These are phyloP conservation scores for Sutorius eximius DNA, from an alignment of 1,284 basidiomycete species.

Conservation along the genomic window DNA sequence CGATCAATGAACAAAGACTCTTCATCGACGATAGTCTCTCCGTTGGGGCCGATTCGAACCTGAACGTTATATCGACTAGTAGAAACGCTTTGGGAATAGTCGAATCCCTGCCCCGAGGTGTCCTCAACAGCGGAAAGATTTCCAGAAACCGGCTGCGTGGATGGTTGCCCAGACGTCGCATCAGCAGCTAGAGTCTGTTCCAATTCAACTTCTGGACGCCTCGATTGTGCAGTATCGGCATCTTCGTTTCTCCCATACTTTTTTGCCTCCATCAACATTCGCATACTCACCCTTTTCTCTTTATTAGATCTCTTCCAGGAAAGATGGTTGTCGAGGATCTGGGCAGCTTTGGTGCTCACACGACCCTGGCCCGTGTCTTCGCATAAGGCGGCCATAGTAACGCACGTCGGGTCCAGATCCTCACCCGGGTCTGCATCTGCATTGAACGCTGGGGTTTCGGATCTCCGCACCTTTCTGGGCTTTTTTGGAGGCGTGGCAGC, in stretches of 20 bases:
- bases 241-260: conserved; percentile 66
- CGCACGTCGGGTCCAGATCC: conserved; percentile 70
- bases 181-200: conserved; percentile 8
- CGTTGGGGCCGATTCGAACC: conserved; percentile 78
- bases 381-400: conserved; percentile 78
- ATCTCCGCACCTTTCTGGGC: conserved; percentile 35
- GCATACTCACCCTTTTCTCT: conserved; percentile 64
- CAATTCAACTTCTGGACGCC: conserved; percentile 17
- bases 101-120: conserved; percentile 57
- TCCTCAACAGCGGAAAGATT: conserved; percentile 28
- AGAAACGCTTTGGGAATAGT: conserved; percentile 61
- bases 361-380: conserved; percentile 72
- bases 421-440: conserved; percentile 64
- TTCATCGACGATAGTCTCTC: conserved; percentile 80
- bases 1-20: conserved; percentile 77
- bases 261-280: conserved; percentile 61
- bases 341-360: conserved; percentile 67
- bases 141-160: conserved; percentile 12
- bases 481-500: conserved; percentile 17
- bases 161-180: conserved; percentile 2
- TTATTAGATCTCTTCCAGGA: conserved; percentile 65
- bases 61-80: conserved; percentile 77
- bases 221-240: conserved; percentile 24
- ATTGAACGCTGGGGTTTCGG: conserved; percentile 55
- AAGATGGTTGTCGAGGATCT: conserved; percentile 65